Base-by-base conservation (phyloP, 2,329 filamentous ascomycete species). In the Sporothrix dimorphospora region DNA sequence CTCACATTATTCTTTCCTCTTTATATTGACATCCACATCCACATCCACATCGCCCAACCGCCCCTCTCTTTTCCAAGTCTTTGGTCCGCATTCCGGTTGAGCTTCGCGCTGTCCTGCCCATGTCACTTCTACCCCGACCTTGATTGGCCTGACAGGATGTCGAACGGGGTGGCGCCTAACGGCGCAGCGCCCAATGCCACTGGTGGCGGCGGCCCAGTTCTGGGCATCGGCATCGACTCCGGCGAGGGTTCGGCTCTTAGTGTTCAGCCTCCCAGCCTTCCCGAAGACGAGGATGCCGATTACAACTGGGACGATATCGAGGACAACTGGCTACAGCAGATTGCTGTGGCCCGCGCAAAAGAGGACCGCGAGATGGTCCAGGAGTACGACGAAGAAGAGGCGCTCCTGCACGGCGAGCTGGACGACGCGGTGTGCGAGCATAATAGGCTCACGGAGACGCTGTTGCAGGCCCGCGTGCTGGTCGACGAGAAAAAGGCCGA, bases 371-470 rank as follows among this genome's bases (percentile, higher is more conserved):
- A 73, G 4, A 76, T 83, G 21, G 78, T 81, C 34, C 75, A 78
- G 34, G 78, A 81, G 19, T 80, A 80, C 68, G 75, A 77, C 27
- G 74, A 75, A 7, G 77, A 80, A 68, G 78, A 78, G 14, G 73
- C 77, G 0, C 75, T 77, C 16, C 75, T 80, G 12, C 77, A 79
- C 66, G 76, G 74, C 77, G 80, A 77, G 76, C 80, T 72, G 1
- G 79, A 80, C 21, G 74, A 81, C 30, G 78, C 84, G 1, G 73
- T 81, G n/a, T 79, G 81, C 57, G 78, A 80, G 7, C 80, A 83
- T 38, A 80, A 79, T 16, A 78, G 79, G 7, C 73, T 82, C 5
- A 78, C 81, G 11, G 81, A 81, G n/a, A 77, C 78, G 6, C 77
- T 85, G n/a, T 74, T 81, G 45, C 78, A 79, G 2, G 79, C 82